Base-by-base conservation (phyloP, 169 alveolate genomes). In the Eimeria praecox region DNA sequence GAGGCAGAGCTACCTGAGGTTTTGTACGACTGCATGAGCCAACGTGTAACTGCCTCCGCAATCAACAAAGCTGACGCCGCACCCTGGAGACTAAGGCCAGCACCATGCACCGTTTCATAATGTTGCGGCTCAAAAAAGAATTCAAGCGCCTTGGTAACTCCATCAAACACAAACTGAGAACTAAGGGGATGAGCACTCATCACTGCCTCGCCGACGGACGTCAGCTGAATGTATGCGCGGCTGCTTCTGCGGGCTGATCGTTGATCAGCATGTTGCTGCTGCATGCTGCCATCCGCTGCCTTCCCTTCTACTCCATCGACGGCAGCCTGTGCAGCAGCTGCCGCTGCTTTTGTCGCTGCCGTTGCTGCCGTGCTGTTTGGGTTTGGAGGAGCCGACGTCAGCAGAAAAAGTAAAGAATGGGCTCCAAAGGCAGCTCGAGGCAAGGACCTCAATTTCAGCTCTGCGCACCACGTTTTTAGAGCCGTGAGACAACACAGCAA, bases 401-500 rank as follows among this genome's bases (percentile, higher is more conserved):
- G 93, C 83, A 87, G 82, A 27, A 87, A 87, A 87, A 87, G 93
- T 64, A 87, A 87, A 40, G 40, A 62, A 44, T 87, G 93, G 42
- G 93, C 93, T 62, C 93, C 93, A 59, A 87, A 87, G 62, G 93
- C 82, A 49, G 93, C 93, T 33, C 93, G 93, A 5, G 78, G 93
- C 59, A 87, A 71, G 38, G 93, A 87, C 49, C 93, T 46, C 78
- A 87, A 33, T 10, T 62, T 46, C 64, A 87, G 59, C 80, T 87
- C 93, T 46, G 93, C 82, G 82, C 93, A 59, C 93, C 93, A 87
- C 59, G 93, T 87, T n/a, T 62, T 87, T 24, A 87, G 35, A 24
- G 93, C 93, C 93, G 93, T 87, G 27, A 87, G 93, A n/a, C 93
- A 87, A 64, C 93, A 87, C 44, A 87, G 93, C 93, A 46, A 35